Conservation (phyloP, 768 basidiomycete species). For the Clitopilus hobsonii region DNA sequence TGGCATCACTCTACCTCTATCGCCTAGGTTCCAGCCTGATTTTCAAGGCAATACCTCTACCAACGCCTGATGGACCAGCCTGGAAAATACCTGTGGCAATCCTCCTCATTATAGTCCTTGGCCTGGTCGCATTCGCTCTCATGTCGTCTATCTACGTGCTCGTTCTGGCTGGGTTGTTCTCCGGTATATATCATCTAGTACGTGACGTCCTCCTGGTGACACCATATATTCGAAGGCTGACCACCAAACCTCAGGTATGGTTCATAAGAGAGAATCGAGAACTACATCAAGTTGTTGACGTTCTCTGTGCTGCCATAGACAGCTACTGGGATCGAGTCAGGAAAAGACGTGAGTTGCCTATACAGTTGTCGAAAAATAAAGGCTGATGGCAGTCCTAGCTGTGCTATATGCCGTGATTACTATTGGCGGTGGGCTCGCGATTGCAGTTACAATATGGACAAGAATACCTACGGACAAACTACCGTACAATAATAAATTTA, state of each 20-base stretch:
- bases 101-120: not conserved
- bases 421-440: not conserved
- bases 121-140: not conserved
- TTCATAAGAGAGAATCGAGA: not conserved
- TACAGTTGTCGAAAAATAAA: not conserved
- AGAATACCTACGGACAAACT: not conserved
- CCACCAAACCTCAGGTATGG: not conserved
- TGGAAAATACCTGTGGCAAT: not conserved
- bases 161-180: not conserved
- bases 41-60: not conserved
- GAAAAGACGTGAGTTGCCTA: not conserved
- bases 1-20: no score
- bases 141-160: not conserved
- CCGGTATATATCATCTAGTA: not conserved
- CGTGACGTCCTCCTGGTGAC: not conserved
- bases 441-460: not conserved
- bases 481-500: no score
- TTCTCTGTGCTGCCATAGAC: not conserved
- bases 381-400: not conserved
- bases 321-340: not conserved
- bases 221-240: not conserved
- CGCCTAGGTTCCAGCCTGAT: not conserved
- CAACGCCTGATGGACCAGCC: not conserved
- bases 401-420: not conserved
- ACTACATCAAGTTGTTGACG: not conserved